Conservation (phyloP, 192 early-diverging fungal species). For the Funneliformis geosporum region DNA sequence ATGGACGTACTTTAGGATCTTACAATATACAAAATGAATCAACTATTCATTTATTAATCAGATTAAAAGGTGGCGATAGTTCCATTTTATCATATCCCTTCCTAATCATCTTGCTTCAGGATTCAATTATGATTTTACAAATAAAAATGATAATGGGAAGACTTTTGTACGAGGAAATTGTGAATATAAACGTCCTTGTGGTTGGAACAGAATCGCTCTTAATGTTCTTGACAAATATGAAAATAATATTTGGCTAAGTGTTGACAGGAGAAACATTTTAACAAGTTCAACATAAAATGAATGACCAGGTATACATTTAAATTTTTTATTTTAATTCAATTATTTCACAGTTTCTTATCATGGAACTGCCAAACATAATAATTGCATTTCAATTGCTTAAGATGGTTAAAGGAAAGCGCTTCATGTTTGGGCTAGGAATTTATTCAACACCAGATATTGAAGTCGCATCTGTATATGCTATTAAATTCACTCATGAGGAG, state of each 20-base stretch:
- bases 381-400: slow-evolving; percentile 3
- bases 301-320: slow-evolving; percentile 25
- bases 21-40: slow-evolving; percentile 72
- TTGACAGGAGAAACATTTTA: not conserved
- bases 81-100: not conserved
- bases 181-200: slow-evolving; percentile 13
- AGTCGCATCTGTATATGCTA: not conserved
- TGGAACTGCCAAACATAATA: slow-evolving; percentile 17
- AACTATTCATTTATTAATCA: slow-evolving; percentile 61
- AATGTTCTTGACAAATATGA: slow-evolving; percentile 7
- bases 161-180: not conserved
- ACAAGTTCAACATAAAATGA: not conserved
- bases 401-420: slow-evolving; percentile 28
- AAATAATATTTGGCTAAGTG: slow-evolving; percentile 13
- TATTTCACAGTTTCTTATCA: slow-evolving; percentile 21
- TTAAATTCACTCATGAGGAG: too few relatives aligned
- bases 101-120: not conserved
- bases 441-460: slow-evolving; percentile 27
- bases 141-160: not conserved
- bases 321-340: too few relatives aligned
- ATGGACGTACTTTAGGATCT: slow-evolving; percentile 62
- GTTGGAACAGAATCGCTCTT: slow-evolving; percentile 21
- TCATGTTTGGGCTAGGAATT: slow-evolving; percentile 20
- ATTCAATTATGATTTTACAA: slow-evolving; percentile 24
- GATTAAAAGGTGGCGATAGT: slow-evolving; percentile 58